Evolutionary conservation across 2,329 filamentous ascomycete genomes (phyloP).

Genomic region (Ophiostoma himal-ulmi): DNA sequence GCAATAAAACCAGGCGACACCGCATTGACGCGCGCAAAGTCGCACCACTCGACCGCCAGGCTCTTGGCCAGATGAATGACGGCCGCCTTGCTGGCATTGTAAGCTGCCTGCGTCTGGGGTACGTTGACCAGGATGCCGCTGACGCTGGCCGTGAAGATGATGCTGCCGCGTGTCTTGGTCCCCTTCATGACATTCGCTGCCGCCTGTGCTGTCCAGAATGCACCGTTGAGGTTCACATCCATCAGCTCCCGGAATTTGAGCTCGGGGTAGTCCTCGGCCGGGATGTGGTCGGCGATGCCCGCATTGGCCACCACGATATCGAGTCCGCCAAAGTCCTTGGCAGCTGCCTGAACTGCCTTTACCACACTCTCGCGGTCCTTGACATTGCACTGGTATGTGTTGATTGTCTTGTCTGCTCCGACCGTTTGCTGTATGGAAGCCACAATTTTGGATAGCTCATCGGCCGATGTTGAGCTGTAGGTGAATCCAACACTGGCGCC

Average conservation of each 20-base stretch:
- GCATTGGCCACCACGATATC: conserved; percentile 78
- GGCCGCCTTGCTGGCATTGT: conserved; percentile 67
- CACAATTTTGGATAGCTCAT: conserved; percentile 58
- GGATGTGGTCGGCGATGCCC: conserved; percentile 62
- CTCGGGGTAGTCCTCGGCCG: conserved; percentile 60
- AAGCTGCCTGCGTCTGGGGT: conserved; percentile 67
- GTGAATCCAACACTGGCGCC: conserved; percentile 67
- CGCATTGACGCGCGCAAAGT: conserved; percentile 66
- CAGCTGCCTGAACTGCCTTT: conserved; percentile 45
- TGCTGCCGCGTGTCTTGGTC: conserved; percentile 56
- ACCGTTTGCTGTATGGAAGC: conserved; percentile 61
- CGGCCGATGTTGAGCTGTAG: conserved; percentile 63
- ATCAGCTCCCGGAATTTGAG: conserved; percentile 64
- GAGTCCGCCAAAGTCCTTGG: conserved; percentile 64
- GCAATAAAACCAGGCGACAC: conserved; percentile 73
- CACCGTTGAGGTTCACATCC: conserved; percentile 66
- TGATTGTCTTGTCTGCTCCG: conserved; percentile 49
- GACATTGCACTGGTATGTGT: conserved; percentile 58
- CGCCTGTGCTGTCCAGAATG: conserved; percentile 68
- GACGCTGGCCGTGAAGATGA: conserved; percentile 75
- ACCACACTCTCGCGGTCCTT: conserved; percentile 48
- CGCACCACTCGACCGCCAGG: conserved; percentile 72
- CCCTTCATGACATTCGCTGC: conserved; percentile 58
- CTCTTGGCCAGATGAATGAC: conserved; percentile 57
- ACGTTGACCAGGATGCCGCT: conserved; percentile 72